A percentile compares a stretch with the other conserved stretches of the same genome.
Evolutionary conservation across 306 rosid genomes (phyloP).

Genomic region (Bauhinia variegata): DNA sequence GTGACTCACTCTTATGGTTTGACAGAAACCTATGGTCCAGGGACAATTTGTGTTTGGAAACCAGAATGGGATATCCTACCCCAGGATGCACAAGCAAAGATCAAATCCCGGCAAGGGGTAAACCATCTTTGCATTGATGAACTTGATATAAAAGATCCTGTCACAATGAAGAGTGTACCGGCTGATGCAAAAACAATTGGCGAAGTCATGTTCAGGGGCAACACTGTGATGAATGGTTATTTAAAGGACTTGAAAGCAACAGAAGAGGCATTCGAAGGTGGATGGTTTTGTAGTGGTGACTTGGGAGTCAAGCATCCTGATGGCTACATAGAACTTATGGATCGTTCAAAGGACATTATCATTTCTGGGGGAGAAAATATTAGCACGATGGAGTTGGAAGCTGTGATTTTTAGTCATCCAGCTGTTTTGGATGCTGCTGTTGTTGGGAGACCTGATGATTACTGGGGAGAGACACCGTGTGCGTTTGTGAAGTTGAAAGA

Average conservation of each 20-base stretch:
- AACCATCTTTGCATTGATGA: conserved; percentile 73
- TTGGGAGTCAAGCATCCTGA: conserved; percentile 80
- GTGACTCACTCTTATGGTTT: conserved; percentile 75
- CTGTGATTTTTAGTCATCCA: conserved; percentile 70
- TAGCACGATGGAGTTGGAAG: conserved; percentile 87
- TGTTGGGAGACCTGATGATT: conserved; percentile 79
- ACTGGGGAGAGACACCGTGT: conserved; percentile 92
- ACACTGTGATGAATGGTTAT: conserved; percentile 86
- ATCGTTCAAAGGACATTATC: conserved; percentile 82
- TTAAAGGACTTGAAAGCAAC: conserved; percentile 69
- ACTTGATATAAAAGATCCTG: conserved; percentile 71
- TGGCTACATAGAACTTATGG: conserved; percentile 82
- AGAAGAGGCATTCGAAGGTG: conserved; percentile 68
- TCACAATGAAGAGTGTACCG: conserved; percentile 79
- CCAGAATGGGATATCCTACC: conserved; percentile 81
- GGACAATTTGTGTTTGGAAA: conserved; percentile 67
- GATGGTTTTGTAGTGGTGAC: conserved; percentile 86
- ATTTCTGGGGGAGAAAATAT: conserved; percentile 93
- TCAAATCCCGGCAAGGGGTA: conserved; percentile 81
- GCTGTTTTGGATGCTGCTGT: conserved; percentile 77
- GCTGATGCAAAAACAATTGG: conserved; percentile 79
- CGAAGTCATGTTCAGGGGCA: conserved; percentile 89
- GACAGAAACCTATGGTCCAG: conserved; percentile 92
- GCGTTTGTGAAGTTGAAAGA: conserved; percentile 87
- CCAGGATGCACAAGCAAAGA: conserved; percentile 57